Conservation (phyloP, 202 grass and related monocot genomes). For the Setaria italica region DNA sequence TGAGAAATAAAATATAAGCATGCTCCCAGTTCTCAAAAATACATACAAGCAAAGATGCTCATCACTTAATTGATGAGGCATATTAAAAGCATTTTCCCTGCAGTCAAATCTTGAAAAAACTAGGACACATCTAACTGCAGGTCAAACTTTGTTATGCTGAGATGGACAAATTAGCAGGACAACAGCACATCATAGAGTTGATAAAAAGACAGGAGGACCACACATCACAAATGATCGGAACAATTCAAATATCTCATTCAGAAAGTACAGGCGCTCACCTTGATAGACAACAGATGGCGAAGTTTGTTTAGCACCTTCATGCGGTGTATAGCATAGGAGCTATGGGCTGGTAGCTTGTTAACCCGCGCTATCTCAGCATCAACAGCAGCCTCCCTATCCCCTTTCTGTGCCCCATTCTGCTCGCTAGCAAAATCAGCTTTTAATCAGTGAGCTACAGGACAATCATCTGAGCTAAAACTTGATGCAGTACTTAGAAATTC, state of each 20-base stretch:
- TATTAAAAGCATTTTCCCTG: neutral
- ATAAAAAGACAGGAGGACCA: neutral
- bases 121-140: neutral
- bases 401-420: constrained; percentile 43
- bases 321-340: constrained; percentile 78
- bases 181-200: neutral
- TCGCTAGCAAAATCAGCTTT: constrained; percentile 40
- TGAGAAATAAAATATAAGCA: constrained; percentile 6
- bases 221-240: neutral
- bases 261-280: constrained; percentile 48
- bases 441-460: constrained; percentile 9
- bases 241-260: neutral
- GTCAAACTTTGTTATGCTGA: neutral
- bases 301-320: constrained; percentile 85
- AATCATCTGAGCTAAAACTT: neutral
- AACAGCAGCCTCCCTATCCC: constrained; percentile 56
- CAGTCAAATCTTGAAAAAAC: neutral
- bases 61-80: neutral
- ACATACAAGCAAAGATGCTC: neutral
- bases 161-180: neutral
- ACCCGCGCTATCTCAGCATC: constrained; percentile 61
- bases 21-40: neutral
- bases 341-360: constrained; percentile 74
- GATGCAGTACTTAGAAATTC: neutral
- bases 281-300: constrained; percentile 68